phyloP scores from a whole-genome alignment of 768 basidiomycete genomes.

The Xerocomellus intermedius region DNA sequence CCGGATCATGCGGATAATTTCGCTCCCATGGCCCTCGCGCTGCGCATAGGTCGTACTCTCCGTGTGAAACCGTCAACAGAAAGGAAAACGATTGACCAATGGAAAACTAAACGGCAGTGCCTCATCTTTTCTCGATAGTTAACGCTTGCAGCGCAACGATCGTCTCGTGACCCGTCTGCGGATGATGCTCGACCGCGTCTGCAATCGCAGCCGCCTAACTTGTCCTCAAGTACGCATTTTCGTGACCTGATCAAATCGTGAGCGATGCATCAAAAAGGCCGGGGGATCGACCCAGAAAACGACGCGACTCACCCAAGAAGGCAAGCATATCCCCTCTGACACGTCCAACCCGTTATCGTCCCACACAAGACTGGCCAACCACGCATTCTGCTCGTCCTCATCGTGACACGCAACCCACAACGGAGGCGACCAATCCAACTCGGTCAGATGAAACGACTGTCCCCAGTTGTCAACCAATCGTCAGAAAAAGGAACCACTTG shows the following conservation, averaged over 20 bases:
- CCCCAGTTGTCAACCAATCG: background rate
- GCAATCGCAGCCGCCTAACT: constrained; percentile 72
- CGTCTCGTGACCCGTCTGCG: constrained; percentile 48
- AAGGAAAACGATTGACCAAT: too few relatives aligned
- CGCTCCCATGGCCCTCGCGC: too few relatives aligned
- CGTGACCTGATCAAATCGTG: constrained; percentile 53
- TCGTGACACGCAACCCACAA: too few relatives aligned
- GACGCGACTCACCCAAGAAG: constrained; percentile 57
- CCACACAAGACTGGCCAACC: constrained; percentile 70
- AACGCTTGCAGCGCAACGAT: constrained; percentile 59
- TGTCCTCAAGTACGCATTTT: constrained; percentile 75
- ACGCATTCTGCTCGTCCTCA: constrained; percentile 82
- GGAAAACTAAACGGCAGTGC: too few relatives aligned
- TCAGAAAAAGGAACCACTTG: background rate
- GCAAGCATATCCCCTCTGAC: too few relatives aligned
- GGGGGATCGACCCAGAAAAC: background rate
- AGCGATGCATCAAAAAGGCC: background rate
- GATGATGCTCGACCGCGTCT: constrained; percentile 72
- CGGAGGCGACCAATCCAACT: constrained; percentile 88
- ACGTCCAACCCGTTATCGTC: too few relatives aligned
- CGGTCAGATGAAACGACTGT: constrained; percentile 92
- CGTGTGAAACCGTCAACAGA: too few relatives aligned
- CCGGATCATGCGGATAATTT: too few relatives aligned
- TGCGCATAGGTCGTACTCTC: too few relatives aligned
- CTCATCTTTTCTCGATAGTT: constrained; percentile 81